Percentiles rank a stretch among this genome's conserved stretches.
phyloP scores from a whole-genome alignment of 1,284 basidiomycete genomes.

The Papiliotrema flavescens region DNA sequence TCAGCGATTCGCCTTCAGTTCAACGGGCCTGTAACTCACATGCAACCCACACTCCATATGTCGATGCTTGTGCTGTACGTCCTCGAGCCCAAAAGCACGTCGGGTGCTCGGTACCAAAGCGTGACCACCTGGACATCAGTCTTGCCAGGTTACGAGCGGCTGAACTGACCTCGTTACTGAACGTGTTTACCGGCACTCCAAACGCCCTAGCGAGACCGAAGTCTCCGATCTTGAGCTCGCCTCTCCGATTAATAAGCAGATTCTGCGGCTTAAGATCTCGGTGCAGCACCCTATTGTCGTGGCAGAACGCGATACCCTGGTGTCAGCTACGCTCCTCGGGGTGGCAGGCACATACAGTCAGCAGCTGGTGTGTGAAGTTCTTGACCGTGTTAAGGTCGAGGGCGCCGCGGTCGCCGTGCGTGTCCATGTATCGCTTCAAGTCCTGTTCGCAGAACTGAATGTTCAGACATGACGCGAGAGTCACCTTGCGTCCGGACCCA shows the following conservation, averaged over 20 bases:
- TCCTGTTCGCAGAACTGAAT: slow-evolving; percentile 56
- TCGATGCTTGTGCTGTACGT: slow-evolving; percentile 97
- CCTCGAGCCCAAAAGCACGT: slow-evolving; percentile 89
- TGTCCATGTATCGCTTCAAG: slow-evolving; percentile 94
- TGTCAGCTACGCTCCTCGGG: slow-evolving; percentile 59
- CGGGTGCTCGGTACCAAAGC: slow-evolving; percentile 96
- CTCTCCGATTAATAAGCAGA: slow-evolving; percentile 82
- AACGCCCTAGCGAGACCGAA: slow-evolving; percentile 96
- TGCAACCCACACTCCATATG: slow-evolving; percentile 91
- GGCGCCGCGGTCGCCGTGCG: slow-evolving; percentile 66
- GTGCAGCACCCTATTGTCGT: slow-evolving; percentile 93
- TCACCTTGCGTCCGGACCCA: slow-evolving; percentile 40
- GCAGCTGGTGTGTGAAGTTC: slow-evolving; percentile 51
- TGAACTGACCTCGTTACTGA: slow-evolving; percentile 83
- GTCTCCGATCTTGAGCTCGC: slow-evolving; percentile 89
- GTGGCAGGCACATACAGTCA: slow-evolving; percentile 28
- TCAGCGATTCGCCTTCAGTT: too few relatives aligned
- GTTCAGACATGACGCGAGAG: neutral
- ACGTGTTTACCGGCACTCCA: slow-evolving; percentile 95
- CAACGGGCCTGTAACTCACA: slow-evolving; percentile 41
- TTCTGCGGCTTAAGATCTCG: slow-evolving; percentile 98
- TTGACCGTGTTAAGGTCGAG: slow-evolving; percentile 72
- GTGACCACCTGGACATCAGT: slow-evolving; percentile 77
- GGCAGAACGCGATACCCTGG: slow-evolving; percentile 88
- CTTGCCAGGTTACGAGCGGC: neutral